A percentile compares a stretch with the other conserved stretches of the same genome.
These are phyloP conservation scores for Sporothrix inflata DNA, from an alignment of 2,329 filamentous ascomycete genomes.

Conservation along the genomic window DNA sequence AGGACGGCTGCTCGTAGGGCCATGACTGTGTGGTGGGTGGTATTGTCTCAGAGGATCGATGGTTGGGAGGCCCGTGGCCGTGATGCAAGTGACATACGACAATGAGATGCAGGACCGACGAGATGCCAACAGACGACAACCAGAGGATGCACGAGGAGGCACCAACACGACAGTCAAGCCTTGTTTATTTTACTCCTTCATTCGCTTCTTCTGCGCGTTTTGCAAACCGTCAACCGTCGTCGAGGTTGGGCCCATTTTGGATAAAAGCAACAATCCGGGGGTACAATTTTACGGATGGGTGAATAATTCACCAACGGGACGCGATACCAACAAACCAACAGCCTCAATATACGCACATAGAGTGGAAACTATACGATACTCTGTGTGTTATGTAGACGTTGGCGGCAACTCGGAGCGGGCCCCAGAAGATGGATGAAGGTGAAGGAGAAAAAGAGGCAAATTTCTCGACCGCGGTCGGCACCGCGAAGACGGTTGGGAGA, in stretches of 20 bases:
- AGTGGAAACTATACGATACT: neutral
- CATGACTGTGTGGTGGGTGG: neutral
- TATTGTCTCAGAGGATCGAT: neutral
- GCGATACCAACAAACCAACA: neutral
- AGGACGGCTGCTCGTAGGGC: neutral
- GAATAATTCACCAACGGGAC: neutral
- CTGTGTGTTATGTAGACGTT: neutral
- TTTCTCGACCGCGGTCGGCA: neutral
- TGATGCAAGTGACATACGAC: neutral
- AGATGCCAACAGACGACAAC: neutral
- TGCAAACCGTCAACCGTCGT: neutral
- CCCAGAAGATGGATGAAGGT: neutral
- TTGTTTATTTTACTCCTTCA: neutral
- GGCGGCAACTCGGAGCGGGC: neutral
- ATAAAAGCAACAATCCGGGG: neutral
- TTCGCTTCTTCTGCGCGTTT: neutral
- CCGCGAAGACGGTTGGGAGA: neutral
- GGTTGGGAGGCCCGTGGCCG: neutral
- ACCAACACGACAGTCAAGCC: neutral
- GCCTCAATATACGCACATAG: neutral
- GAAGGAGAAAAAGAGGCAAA: neutral
- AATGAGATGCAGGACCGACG: neutral
- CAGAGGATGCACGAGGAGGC: neutral
- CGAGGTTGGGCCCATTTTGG: conserved; percentile 1
- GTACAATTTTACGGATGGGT: neutral